Conservation (phyloP, 768 basidiomycete genomes). For the Rubroboletus satanas region DNA sequence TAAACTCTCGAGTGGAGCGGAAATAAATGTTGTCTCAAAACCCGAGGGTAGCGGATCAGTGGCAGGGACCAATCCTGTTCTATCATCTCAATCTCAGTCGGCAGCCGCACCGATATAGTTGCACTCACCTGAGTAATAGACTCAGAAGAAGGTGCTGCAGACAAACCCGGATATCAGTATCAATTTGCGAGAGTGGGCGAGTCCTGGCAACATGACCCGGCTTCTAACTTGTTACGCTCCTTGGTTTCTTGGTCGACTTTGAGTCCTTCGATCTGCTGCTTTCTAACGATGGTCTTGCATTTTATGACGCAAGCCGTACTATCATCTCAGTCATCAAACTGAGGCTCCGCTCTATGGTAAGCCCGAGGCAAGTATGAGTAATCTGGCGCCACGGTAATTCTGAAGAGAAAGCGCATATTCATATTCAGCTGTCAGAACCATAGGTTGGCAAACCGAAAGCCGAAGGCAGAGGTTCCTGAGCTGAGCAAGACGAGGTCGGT, state of each 20-base stretch:
- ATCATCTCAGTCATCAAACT: neutral
- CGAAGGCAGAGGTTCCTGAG: neutral
- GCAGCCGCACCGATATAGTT: neutral
- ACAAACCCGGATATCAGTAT: neutral
- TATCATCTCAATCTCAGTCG: neutral
- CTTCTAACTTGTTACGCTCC: neutral
- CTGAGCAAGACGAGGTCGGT: slow-evolving; percentile 1
- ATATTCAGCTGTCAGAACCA: too few species aligned
- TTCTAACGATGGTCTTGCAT: neutral
- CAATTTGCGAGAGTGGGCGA: neutral
- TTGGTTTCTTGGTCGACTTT: neutral
- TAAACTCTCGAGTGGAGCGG: neutral
- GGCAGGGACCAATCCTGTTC: neutral
- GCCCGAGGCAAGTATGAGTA: neutral
- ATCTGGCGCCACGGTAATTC: neutral
- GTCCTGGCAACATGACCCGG: neutral
- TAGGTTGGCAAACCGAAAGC: neutral
- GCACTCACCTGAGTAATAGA: neutral
- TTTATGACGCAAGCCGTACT: neutral
- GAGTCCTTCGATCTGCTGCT: neutral
- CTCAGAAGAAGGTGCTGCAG: neutral
- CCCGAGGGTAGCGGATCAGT: neutral
- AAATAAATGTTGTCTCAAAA: neutral
- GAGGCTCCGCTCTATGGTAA: neutral
- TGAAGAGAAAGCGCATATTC: neutral